Evolutionary conservation across 2,329 filamentous ascomycete species (phyloP), one percentile per base, ranked within the genome.

Genomic region (Colletotrichum abscissum): DNA sequence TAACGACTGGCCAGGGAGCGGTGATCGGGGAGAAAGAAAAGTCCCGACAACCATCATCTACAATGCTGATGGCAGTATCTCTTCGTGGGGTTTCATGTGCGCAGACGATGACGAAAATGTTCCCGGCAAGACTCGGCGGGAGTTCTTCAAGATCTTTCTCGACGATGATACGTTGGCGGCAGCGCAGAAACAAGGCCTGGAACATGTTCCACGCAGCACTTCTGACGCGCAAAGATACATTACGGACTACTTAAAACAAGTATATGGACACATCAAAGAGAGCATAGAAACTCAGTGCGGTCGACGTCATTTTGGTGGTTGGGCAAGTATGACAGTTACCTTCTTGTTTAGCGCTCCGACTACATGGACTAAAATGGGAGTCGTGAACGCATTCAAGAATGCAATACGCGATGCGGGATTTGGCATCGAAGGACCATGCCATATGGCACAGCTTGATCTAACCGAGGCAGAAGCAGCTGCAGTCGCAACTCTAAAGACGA

Each of bases 271-370:
- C 74, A 79, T 89, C 57, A 86, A 85, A 67, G 83, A 86, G 49
- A 84, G 82, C 0, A 82, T 87, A 16, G 84, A 82, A 76, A 80
- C 78, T 24, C 81, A 84, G 59, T 80, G 82, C 5, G 85, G 84
- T 0, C 79, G 81, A 30, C 77, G 79, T 1, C 79, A 81, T 3
- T 77, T 55, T 66, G 79, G 79, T 2, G 83, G 84, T 12, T 89
- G 87, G 87, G 77, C 76, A n/a, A 78, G 77, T 52, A 82, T 87
- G 67, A 80, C 80, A 0, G 85, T 90, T 1, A 84, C 87, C 52
- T 91, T 90, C 75, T 79, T 90, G 9, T 90, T 90, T 79, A 88
- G 86, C 58, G 88, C 89, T 1, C 89, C 89, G 0, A 90, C 88
- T 1, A 90, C 88, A 0, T 91, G 88, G 88, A 83, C 82, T 11